phyloP scores from a whole-genome alignment of 805 yeast genomes.

The Monosporozyma yasuniensis region DNA sequence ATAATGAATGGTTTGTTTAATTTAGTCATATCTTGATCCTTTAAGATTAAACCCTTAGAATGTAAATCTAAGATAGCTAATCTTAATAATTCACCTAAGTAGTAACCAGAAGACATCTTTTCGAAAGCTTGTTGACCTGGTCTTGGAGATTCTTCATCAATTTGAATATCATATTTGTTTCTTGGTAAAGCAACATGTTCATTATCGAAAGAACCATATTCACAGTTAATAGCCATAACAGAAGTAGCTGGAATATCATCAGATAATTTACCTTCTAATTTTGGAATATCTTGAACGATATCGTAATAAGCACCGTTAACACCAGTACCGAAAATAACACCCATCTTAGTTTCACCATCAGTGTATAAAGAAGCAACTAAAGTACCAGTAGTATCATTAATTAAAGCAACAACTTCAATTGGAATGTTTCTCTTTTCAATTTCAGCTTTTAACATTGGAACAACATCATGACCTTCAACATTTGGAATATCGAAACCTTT shows the following conservation, averaged over 20 bases:
- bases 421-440: slow-evolving; percentile 59
- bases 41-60: slow-evolving; percentile 56
- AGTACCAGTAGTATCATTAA: slow-evolving; percentile 96
- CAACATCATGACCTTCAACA: slow-evolving; percentile 92
- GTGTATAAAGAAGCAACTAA: slow-evolving; percentile 90
- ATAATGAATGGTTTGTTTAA: slow-evolving; percentile 59
- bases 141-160: slow-evolving; percentile 84
- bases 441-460: slow-evolving; percentile 78
- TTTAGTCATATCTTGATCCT: slow-evolving; percentile 55
- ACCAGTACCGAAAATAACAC: slow-evolving; percentile 94
- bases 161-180: slow-evolving; percentile 73
- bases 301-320: slow-evolving; percentile 96
- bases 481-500: slow-evolving; percentile 91
- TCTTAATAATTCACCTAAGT: slow-evolving; percentile 86
- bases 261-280: slow-evolving; percentile 62
- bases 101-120: slow-evolving; percentile 96
- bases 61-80: slow-evolving; percentile 66
- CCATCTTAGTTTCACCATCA: slow-evolving; percentile 84
- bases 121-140: slow-evolving; percentile 95
- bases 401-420: slow-evolving; percentile 80
- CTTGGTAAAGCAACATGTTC: slow-evolving; percentile 79
- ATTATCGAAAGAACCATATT: slow-evolving; percentile 95
- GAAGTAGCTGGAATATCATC: slow-evolving; percentile 54
- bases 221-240: slow-evolving; percentile 95
- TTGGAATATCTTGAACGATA: slow-evolving; percentile 59